Evolutionary conservation across 1,139 yeast genomes (phyloP).

Genomic region (Geotrichum restrictum): DNA sequence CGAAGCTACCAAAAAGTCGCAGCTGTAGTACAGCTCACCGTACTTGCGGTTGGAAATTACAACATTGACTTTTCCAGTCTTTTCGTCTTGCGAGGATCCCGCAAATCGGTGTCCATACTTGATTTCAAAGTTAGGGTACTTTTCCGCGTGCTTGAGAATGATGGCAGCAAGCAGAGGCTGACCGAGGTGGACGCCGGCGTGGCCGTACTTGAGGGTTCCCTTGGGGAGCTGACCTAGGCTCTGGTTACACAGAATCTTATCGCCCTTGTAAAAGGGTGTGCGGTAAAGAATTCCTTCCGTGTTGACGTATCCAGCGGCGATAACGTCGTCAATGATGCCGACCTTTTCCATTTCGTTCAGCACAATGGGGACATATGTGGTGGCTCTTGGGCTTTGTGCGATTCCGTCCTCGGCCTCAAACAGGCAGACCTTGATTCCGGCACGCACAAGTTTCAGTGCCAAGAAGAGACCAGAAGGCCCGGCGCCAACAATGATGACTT

Average conservation of each 20-base stretch:
- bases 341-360: constrained; percentile 1
- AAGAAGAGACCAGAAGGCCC: not conserved
- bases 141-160: not conserved
- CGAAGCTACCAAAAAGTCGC: not conserved
- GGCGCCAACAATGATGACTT: not conserved
- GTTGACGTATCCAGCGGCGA: not conserved
- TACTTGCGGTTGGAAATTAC: not conserved
- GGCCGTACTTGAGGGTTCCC: constrained; percentile 3
- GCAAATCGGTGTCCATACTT: not conserved
- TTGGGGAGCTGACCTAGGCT: not conserved
- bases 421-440: not conserved
- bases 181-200: not conserved
- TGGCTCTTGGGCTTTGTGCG: not conserved
- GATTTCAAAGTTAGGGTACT: not conserved
- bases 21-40: not conserved
- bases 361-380: not conserved
- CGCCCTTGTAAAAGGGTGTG: not conserved
- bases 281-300: constrained; percentile 1
- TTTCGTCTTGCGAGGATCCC: not conserved
- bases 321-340: not conserved
- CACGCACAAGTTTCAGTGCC: not conserved
- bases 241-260: not conserved
- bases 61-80: not conserved
- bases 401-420: not conserved
- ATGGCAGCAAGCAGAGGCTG: constrained; percentile 1